Percentiles rank a stretch among this genome's conserved stretches.
These are phyloP conservation scores for Dendrobium officinale DNA, from an alignment of 106 monocot genomes.

Conservation along the genomic window DNA sequence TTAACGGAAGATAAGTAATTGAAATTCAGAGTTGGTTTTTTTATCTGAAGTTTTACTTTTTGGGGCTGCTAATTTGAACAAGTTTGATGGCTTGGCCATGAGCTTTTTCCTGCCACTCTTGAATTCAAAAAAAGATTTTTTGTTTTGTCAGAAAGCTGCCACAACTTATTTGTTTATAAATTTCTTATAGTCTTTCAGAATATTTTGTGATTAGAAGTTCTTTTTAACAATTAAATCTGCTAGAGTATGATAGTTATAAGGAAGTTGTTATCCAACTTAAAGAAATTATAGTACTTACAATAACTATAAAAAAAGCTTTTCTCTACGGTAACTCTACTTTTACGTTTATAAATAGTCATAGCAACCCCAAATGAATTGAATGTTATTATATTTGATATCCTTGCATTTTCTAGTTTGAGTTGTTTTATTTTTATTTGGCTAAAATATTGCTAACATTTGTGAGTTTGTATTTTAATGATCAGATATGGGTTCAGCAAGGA, in stretches of 20 bases:
- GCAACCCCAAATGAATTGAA: background rate
- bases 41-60: background rate
- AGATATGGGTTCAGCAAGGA: slow-evolving; percentile 96
- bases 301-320: too few relatives aligned
- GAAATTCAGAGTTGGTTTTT: background rate
- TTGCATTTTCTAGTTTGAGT: background rate
- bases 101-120: background rate
- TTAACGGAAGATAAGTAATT: background rate
- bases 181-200: too few relatives aligned
- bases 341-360: background rate
- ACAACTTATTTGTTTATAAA: too few relatives aligned
- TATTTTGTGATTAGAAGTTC: too few relatives aligned
- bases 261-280: too few relatives aligned
- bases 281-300: too few relatives aligned
- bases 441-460: background rate
- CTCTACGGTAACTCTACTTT: too few relatives aligned
- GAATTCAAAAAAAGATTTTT: background rate
- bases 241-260: too few relatives aligned
- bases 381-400: background rate
- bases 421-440: background rate
- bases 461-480: slow-evolving; percentile 21
- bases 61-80: background rate
- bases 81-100: background rate
- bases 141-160: too few relatives aligned
- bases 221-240: too few relatives aligned